Conservation (phyloP, 1,284 basidiomycete species). For the Heimioporus punctisporus region DNA sequence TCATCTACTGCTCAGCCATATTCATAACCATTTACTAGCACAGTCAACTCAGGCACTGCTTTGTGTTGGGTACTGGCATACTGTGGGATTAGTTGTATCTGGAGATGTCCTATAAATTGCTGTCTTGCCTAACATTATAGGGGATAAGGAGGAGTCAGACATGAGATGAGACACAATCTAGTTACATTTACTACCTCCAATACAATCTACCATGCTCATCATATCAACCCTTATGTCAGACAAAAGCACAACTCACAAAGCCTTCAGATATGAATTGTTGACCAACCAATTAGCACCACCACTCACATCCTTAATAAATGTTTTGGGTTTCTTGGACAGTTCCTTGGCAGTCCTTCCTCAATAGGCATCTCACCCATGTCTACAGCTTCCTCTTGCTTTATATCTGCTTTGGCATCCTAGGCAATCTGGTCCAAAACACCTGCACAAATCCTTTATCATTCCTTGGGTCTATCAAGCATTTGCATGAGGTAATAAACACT, state of each 20-base stretch:
- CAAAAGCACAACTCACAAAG: slow-evolving; percentile 41
- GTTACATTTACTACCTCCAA: slow-evolving; percentile 55
- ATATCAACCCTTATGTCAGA: background rate
- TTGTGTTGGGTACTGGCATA: too few relatives aligned
- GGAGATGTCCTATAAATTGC: too few relatives aligned
- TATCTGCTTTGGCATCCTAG: slow-evolving; percentile 32
- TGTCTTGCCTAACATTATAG: too few relatives aligned
- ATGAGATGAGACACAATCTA: too few relatives aligned
- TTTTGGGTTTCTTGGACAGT: slow-evolving; percentile 45
- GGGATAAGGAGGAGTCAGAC: too few relatives aligned
- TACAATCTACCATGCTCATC: slow-evolving; percentile 41
- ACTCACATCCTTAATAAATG: slow-evolving; percentile 54
- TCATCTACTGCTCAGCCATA: too few relatives aligned
- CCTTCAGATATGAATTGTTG: slow-evolving; percentile 64
- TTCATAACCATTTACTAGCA: too few relatives aligned
- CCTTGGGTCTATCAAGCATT: slow-evolving; percentile 66
- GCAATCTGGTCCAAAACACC: slow-evolving; percentile 52
- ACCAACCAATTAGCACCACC: slow-evolving; percentile 68
- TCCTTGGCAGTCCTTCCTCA: slow-evolving; percentile 13
- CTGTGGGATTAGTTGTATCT: too few relatives aligned
- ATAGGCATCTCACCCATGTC: slow-evolving; percentile 13
- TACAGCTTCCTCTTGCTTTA: slow-evolving; percentile 20
- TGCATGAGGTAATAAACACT: slow-evolving; percentile 57
- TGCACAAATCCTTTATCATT: slow-evolving; percentile 48
- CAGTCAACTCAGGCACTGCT: too few relatives aligned